These are phyloP conservation scores for Boeremia exigua DNA, from an alignment of 2,329 filamentous ascomycete species.

Conservation along the genomic window DNA sequence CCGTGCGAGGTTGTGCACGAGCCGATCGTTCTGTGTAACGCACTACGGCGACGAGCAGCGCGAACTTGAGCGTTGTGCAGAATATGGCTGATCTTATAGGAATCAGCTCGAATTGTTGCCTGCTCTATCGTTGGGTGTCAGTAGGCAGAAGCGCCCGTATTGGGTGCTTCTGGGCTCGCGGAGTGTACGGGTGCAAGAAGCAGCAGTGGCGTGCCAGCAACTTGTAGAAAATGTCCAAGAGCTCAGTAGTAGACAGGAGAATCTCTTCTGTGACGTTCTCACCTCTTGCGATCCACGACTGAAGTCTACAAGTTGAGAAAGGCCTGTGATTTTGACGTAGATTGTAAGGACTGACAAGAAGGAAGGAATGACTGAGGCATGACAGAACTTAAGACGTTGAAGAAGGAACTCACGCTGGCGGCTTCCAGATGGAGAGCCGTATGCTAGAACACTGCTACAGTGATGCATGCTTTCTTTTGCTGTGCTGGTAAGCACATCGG, in stretches of 20 bases:
- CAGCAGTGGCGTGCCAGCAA: neutral
- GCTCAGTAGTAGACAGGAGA: neutral
- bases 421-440: neutral
- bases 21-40: conserved; percentile 24
- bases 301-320: neutral
- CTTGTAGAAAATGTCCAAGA: too few relatives aligned
- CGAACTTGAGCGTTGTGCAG: neutral
- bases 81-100: conserved; percentile 2
- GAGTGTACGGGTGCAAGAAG: neutral
- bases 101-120: neutral
- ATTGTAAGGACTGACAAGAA: neutral
- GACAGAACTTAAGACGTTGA: neutral
- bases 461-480: neutral
- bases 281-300: neutral
- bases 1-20: conserved; percentile 30
- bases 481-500: neutral
- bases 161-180: neutral
- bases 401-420: neutral
- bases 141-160: neutral
- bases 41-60: conserved; percentile 1
- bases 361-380: neutral
- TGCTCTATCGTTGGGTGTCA: neutral
- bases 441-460: neutral
- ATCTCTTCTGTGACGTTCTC: too few relatives aligned
- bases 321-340: neutral